phyloP scores from a whole-genome alignment of 805 yeast genomes.

The Limtongia smithiae region DNA sequence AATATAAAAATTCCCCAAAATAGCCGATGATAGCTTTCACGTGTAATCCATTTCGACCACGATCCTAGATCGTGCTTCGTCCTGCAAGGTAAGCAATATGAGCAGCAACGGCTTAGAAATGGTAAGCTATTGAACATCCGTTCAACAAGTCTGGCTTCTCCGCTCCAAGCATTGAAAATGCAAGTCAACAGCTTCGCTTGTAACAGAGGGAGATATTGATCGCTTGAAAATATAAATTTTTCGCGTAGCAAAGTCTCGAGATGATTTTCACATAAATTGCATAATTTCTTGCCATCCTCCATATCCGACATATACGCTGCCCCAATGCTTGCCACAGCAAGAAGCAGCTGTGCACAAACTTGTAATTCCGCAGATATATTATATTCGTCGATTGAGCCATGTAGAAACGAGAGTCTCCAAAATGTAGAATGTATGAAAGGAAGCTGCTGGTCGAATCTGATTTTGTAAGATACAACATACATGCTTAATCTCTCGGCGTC shows the following conservation, averaged over 20 bases:
- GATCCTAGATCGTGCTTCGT: neutral
- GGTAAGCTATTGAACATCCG: conserved; percentile 7
- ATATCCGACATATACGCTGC: neutral
- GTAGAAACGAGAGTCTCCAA: conserved; percentile 8
- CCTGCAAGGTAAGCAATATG: conserved; percentile 5
- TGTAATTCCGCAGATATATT: neutral
- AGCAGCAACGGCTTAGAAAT: conserved; percentile 9
- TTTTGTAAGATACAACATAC: conserved; percentile 5
- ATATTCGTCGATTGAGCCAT: neutral
- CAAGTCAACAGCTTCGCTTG: conserved; percentile 14
- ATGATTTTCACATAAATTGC: neutral
- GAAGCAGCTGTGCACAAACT: conserved; percentile 5
- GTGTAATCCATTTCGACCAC: conserved; percentile 12
- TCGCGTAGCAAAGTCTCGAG: neutral
- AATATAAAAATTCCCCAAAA: conserved; percentile 12
- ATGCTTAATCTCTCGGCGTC: conserved; percentile 2
- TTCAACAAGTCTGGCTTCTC: conserved; percentile 6
- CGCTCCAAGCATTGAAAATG: conserved; percentile 16
- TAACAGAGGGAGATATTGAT: conserved; percentile 5
- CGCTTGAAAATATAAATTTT: conserved; percentile 4
- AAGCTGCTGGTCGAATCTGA: conserved; percentile 10
- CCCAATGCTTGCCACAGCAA: conserved; percentile 10
- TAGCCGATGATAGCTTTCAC: conserved; percentile 14
- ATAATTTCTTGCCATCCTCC: conserved; percentile 4
- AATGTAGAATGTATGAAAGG: conserved; percentile 10